Evolutionary conservation across 352 stramenopile species (phyloP).

Genomic region (Pythium dissimile): DNA sequence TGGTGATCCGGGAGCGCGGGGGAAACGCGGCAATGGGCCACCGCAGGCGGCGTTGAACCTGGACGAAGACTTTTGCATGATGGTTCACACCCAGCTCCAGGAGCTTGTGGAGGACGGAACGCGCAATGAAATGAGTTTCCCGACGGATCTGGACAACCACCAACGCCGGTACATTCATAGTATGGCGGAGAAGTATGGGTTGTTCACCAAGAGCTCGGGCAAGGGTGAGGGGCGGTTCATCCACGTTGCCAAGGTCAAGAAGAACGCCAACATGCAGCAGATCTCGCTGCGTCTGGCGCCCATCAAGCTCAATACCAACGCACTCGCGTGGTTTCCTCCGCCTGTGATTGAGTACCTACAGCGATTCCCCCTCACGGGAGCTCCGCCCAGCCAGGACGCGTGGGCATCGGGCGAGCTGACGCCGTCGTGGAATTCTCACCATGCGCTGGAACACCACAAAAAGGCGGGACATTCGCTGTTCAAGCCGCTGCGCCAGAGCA

Average conservation of each 20-base stretch:
- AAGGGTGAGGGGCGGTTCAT: constrained; percentile 65
- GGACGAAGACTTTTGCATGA: constrained; percentile 70
- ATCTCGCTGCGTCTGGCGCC: constrained; percentile 53
- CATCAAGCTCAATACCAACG: constrained; percentile 28
- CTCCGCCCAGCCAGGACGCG: constrained; percentile 9
- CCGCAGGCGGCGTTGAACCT: constrained; percentile 31
- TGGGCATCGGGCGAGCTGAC: constrained; percentile 13
- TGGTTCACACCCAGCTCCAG: constrained; percentile 55
- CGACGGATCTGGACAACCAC: constrained; percentile 61
- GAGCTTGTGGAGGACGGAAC: constrained; percentile 57
- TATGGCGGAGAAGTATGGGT: constrained; percentile 70
- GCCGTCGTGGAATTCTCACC: constrained; percentile 30
- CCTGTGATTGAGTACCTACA: constrained; percentile 40
- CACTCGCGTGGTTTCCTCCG: constrained; percentile 41
- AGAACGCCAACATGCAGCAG: constrained; percentile 74
- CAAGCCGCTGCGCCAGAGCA: constrained; percentile 31
- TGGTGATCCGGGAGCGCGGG: neutral
- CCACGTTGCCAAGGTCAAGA: constrained; percentile 80
- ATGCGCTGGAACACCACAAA: neutral
- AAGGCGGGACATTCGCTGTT: constrained; percentile 27
- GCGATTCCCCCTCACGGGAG: constrained; percentile 26
- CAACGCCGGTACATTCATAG: constrained; percentile 81
- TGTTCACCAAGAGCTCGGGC: constrained; percentile 83
- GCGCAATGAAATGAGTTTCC: constrained; percentile 66
- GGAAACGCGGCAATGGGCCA: constrained; percentile 7